Evolutionary conservation across 768 basidiomycete genomes (phyloP), one percentile per base, ranked within the genome.

Genomic region (Suillus alpinus): DNA sequence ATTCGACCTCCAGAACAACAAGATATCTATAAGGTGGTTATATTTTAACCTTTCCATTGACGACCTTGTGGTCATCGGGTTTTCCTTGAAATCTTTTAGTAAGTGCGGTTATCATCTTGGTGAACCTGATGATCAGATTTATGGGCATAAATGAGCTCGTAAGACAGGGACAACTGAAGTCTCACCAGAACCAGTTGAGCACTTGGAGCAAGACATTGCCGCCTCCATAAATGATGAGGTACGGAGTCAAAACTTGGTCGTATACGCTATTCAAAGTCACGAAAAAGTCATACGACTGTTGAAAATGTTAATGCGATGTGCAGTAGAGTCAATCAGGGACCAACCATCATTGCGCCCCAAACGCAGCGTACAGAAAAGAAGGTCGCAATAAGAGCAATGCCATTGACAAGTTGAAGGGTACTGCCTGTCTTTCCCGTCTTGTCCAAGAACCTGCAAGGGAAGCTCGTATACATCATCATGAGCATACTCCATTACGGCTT

Each of bases 151-250:
- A 49, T 13, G 39, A n/a, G 51, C 18, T 47, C 53, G 10, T 53
- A 55, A 23, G 13, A 51, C 16, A 57, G 39, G 12, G 31, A 13
- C 43, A 23, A 44, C 40, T 39, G 20, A 16, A 36, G n/a, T 73
- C 82, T n/a, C 51, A 92, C 91, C 92, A 94, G 66, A 87, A 79
- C 80, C 86, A 86, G 72, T 95, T 95, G 26, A 95, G 77, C 4
- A 79, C 77, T 66, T 92, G 87, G 10, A 95, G 77, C 37, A 86
- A 67, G 37, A 89, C 59, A 67, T 91, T 92, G 18, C 86, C 89
- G 5, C 69, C 46, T 1, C 81, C 80, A 59, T 84, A 88, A 23
- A 85, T 73, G 39, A 80, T 44, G 16, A 83, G 68, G 60, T 86
- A 84, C 32, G 77, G 59, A 47, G 80, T 62, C 2, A 88, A 80